Conservation (phyloP, 2,329 filamentous ascomycete species). For the Aureobasidium sp. region DNA sequence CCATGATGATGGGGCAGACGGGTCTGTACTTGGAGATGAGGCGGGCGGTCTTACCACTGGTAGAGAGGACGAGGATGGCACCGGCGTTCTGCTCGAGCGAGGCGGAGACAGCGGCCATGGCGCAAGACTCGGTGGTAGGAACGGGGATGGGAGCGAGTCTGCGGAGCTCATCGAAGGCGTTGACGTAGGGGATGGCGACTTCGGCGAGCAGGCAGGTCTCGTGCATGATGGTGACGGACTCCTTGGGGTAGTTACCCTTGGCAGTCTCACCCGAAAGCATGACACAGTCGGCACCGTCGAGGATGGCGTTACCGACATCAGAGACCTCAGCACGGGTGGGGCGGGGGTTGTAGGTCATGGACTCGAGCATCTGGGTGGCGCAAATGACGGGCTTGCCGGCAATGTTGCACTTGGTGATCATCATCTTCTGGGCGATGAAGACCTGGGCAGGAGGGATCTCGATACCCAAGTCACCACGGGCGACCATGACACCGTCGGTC, state of each 20-base stretch:
- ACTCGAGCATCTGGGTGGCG: slow-evolving; percentile 99
- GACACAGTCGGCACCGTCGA: slow-evolving; percentile 97
- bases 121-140: slow-evolving; percentile 83
- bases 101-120: slow-evolving; percentile 90
- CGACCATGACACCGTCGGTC: slow-evolving; percentile 99
- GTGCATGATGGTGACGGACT: slow-evolving; percentile 96
- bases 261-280: slow-evolving; percentile 99
- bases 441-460: slow-evolving; percentile 98
- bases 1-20: slow-evolving; percentile 99
- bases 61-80: slow-evolving; percentile 92
- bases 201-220: slow-evolving; percentile 94
- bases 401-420: slow-evolving; percentile 99
- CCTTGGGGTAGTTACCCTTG: slow-evolving; percentile 89
- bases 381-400: slow-evolving; percentile 98
- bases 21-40: slow-evolving; percentile 97
- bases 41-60: slow-evolving; percentile 85
- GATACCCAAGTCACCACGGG: slow-evolving; percentile 95
- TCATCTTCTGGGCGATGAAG: slow-evolving; percentile 99
- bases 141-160: slow-evolving; percentile 75
- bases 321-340: slow-evolving; percentile 97
- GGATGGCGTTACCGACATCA: slow-evolving; percentile 95
- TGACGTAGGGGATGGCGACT: slow-evolving; percentile 94
- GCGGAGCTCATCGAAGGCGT: slow-evolving; percentile 91
- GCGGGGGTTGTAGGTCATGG: slow-evolving; percentile 99
- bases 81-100: slow-evolving; percentile 94